These are phyloP conservation scores for Spathaspora arborariae DNA, from an alignment of 805 yeast species.

Conservation along the genomic window DNA sequence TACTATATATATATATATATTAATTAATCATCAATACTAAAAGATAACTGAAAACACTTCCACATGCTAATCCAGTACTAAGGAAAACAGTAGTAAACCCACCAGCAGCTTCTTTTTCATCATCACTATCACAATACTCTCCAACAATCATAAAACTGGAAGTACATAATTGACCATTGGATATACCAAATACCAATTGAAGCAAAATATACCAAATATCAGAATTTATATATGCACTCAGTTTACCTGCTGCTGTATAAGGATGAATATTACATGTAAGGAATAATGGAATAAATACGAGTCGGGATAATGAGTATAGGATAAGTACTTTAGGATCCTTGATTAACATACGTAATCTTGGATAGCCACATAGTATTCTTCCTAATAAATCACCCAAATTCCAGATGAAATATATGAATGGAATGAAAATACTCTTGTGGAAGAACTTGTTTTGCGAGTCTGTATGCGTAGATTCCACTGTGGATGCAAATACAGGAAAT, in stretches of 20 bases:
- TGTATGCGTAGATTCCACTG: slow-evolving; percentile 47
- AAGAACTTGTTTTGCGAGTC: slow-evolving; percentile 36
- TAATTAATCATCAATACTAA: slow-evolving; percentile 6
- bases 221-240: slow-evolving; percentile 43
- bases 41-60: slow-evolving; percentile 72
- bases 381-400: slow-evolving; percentile 85
- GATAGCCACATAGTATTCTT: slow-evolving; percentile 61
- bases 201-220: slow-evolving; percentile 65
- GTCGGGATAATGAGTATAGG: slow-evolving; percentile 51
- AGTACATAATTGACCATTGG: slow-evolving; percentile 84
- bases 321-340: slow-evolving; percentile 43
- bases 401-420: slow-evolving; percentile 81
- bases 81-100: slow-evolving; percentile 84
- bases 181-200: slow-evolving; percentile 77
- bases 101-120: slow-evolving; percentile 87
- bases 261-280: slow-evolving; percentile 60
- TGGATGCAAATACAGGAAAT: slow-evolving; percentile 89
- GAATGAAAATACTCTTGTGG: slow-evolving; percentile 51
- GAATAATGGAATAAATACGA: slow-evolving; percentile 66
- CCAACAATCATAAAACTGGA: slow-evolving; percentile 78
- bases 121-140: slow-evolving; percentile 51
- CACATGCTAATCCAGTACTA: slow-evolving; percentile 73
- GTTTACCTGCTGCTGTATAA: slow-evolving; percentile 18
- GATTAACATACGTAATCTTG: slow-evolving; percentile 32
- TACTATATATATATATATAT: neutral